phyloP scores from a whole-genome alignment of 202 grass and related monocot species.

The Musa balbisiana region DNA sequence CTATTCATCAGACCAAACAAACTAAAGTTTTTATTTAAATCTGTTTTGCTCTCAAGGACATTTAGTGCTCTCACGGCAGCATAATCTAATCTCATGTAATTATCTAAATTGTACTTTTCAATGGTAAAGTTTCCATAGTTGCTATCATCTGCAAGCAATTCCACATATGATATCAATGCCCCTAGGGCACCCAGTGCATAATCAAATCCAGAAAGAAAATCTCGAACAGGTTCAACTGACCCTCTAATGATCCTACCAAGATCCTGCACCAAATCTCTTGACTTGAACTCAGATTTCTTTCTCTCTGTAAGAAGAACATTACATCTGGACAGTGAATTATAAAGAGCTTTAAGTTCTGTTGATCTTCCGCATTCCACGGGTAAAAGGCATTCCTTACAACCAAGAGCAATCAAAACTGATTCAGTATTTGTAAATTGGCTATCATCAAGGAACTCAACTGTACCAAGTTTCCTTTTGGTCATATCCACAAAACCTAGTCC shows the following conservation, averaged over 20 bases:
- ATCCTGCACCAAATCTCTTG: conserved; percentile 83
- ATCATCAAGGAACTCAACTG: conserved; percentile 93
- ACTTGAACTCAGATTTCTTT: conserved; percentile 91
- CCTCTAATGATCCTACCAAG: conserved; percentile 85
- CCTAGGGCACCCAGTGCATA: conserved; percentile 71
- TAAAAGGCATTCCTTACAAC: conserved; percentile 93
- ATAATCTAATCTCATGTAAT: conserved; percentile 92
- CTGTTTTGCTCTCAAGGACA: conserved; percentile 83
- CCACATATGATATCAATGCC: conserved; percentile 65
- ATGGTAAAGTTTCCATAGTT: conserved; percentile 77
- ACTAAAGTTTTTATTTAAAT: conserved; percentile 96
- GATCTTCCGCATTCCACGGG: conserved; percentile 65
- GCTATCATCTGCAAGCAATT: conserved; percentile 83
- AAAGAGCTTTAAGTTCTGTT: conserved; percentile 61
- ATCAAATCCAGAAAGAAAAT: conserved; percentile 82
- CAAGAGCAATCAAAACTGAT: conserved; percentile 72
- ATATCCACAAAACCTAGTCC: conserved; percentile 89
- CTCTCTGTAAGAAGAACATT: conserved; percentile 65
- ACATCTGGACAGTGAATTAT: conserved; percentile 59
- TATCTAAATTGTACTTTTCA: conserved; percentile 78
- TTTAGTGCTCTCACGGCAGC: conserved; percentile 81
- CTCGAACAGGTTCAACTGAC: conserved; percentile 69
- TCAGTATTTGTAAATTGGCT: conserved; percentile 88
- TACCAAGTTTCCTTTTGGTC: conserved; percentile 74
- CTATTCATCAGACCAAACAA: conserved; percentile 97